phyloP scores from a whole-genome alignment of 1,284 basidiomycete species.

The Cryptococcus sp. region DNA sequence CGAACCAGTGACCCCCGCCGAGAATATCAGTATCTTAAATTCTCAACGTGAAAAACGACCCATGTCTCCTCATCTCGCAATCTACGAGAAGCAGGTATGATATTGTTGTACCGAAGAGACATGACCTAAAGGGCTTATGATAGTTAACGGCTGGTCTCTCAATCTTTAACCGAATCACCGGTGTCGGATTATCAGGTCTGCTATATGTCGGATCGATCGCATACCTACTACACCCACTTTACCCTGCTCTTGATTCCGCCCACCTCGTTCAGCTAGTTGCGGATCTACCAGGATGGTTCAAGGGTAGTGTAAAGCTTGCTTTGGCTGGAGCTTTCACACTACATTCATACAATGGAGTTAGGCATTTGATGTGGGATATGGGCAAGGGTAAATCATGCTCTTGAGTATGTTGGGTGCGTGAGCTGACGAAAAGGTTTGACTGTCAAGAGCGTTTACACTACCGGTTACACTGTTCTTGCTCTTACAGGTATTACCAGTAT shows the following conservation, averaged over 20 bases:
- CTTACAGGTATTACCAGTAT: constrained; percentile 70
- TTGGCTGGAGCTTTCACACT: constrained; percentile 81
- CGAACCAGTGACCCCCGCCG: constrained; percentile 26
- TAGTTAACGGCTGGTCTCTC: constrained; percentile 74
- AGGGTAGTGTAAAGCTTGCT: constrained; percentile 68
- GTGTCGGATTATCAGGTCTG: constrained; percentile 70
- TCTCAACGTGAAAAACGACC: constrained; percentile 79
- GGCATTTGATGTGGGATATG: constrained; percentile 88
- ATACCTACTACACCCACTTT: constrained; percentile 77
- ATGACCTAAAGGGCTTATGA: neutral
- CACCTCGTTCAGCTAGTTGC: constrained; percentile 68
- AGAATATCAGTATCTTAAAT: constrained; percentile 61
- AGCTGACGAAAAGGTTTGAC: constrained; percentile 58
- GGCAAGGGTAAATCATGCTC: constrained; percentile 67
- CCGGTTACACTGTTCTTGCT: constrained; percentile 80
- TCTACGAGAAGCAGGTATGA: constrained; percentile 90
- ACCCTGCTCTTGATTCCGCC: constrained; percentile 60
- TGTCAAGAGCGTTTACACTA: constrained; percentile 70
- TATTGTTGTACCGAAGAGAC: too few species aligned
- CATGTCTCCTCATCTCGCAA: constrained; percentile 86
- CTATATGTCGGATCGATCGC: constrained; percentile 84
- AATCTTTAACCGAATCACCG: constrained; percentile 80
- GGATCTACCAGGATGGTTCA: constrained; percentile 64
- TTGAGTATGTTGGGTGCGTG: neutral
- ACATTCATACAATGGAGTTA: constrained; percentile 85